Percentiles rank a stretch among this genome's conserved stretches.
Evolutionary conservation across 495 filamentous ascomycete genomes (phyloP).

Genomic region (Trichoderma erinaceum): DNA sequence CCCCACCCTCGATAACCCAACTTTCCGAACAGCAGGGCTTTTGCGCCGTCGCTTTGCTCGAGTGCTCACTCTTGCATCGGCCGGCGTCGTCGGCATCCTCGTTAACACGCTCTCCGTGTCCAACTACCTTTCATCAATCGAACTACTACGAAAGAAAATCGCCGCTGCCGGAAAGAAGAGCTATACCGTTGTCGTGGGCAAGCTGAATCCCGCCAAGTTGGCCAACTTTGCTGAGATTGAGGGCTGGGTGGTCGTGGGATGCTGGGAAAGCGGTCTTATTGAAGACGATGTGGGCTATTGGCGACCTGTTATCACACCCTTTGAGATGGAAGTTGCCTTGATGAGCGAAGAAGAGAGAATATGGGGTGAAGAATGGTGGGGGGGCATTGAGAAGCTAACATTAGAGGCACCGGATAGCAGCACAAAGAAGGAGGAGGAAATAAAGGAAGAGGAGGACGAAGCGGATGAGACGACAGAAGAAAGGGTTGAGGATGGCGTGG

Average conservation of each 20-base stretch:
- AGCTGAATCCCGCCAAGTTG: constrained; percentile 89
- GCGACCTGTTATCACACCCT: constrained; percentile 84
- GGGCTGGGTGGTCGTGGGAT: constrained; percentile 95
- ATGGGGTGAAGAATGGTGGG: constrained; percentile 72
- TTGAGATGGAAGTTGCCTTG: constrained; percentile 74
- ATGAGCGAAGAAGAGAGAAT: constrained; percentile 61
- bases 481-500: constrained; percentile 30
- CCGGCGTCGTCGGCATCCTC: constrained; percentile 80
- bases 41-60: constrained; percentile 84
- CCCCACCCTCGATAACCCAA: constrained; percentile 31
- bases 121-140: constrained; percentile 79
- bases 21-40: constrained; percentile 36
- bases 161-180: constrained; percentile 77
- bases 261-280: constrained; percentile 92
- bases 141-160: constrained; percentile 64
- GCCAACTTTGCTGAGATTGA: constrained; percentile 94
- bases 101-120: constrained; percentile 90
- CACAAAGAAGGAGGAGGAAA: neutral
- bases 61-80: constrained; percentile 72
- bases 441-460: constrained; percentile 18
- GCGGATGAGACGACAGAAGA: constrained; percentile 18
- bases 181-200: constrained; percentile 95
- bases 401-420: neutral
- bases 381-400: constrained; percentile 57
- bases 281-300: constrained; percentile 75